A percentile compares a stretch with the other conserved stretches of the same genome.
These are phyloP conservation scores for Xylaria polymorpha DNA, from an alignment of 2,329 filamentous ascomycete species.

Conservation along the genomic window DNA sequence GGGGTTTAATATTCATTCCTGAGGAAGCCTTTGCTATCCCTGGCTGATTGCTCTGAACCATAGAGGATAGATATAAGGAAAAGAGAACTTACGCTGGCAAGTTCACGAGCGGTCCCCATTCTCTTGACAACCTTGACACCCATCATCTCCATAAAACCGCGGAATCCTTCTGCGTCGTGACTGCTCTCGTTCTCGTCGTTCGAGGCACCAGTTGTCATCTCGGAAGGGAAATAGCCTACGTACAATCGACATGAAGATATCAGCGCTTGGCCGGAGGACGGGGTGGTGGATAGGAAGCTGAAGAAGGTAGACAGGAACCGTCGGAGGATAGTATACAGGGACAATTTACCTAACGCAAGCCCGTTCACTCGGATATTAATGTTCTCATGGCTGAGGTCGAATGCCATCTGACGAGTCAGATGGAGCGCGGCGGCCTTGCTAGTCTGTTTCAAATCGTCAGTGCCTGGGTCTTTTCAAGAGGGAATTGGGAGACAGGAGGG, in stretches of 20 bases:
- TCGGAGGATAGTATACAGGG: background rate
- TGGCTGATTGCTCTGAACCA: background rate
- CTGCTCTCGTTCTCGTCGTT: conserved; percentile 44
- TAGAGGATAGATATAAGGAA: background rate
- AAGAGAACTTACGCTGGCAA: conserved; percentile 44
- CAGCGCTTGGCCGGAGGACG: background rate
- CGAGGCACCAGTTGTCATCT: conserved; percentile 44
- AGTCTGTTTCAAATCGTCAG: conserved; percentile 27
- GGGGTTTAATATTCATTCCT: background rate
- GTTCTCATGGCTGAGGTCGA: conserved; percentile 45
- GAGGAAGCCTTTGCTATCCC: background rate
- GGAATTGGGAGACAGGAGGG: background rate
- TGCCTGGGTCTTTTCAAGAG: background rate
- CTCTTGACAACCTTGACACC: conserved; percentile 41
- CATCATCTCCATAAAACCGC: conserved; percentile 34
- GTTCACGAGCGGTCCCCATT: conserved; percentile 45
- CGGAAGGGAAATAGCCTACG: conserved; percentile 48
- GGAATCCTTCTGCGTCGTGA: conserved; percentile 36
- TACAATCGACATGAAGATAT: background rate
- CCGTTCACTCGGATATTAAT: conserved; percentile 49
- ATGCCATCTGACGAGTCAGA: conserved; percentile 47
- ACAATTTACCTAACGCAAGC: conserved; percentile 42
- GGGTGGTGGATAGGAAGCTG: background rate
- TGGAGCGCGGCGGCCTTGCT: conserved; percentile 46
- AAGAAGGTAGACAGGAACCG: background rate